Evolutionary conservation across 2,329 filamentous ascomycete species (phyloP), one percentile per base, ranked within the genome.

Genomic region (Lachnellula occidentalis): DNA sequence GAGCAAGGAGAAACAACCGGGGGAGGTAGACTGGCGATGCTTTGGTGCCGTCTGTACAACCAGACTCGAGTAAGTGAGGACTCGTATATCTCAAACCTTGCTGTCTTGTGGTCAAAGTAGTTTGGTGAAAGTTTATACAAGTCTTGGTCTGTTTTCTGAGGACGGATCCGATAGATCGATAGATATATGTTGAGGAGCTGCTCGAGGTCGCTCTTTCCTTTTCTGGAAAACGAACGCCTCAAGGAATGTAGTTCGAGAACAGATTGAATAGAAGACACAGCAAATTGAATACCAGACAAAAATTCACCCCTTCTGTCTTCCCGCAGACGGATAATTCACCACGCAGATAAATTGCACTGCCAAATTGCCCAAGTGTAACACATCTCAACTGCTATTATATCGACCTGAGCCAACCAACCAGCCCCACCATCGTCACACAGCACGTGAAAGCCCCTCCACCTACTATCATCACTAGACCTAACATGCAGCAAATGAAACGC

Each of bases 331-430:
- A 51, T 14, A 21, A 19, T 48, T 27, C 34, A 48, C n/a, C 34
- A 37, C 52, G 45, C 54, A 52, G 45, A 45, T 19, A 21, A 51
- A 52, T 8, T 48, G 34, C 49, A 56, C 52, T 22, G 17, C n/a
- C 37, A 34, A 27, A 52, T 51, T 22, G 49, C 50, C 48, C 34
- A 39, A 48, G 46, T 52, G 54, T 56, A 52, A 52, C 49, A 43
- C 43, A 42, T 21, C 14, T 36, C 21, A 3, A 17, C 41, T 47
- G 17, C 48, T 42, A 21, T 48, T 55, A 34, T 42, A 22, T 48
- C 52, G 15, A 54, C 41, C 34, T 41, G 21, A 39, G 41, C 37
- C 15, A 7, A 19, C 37, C 15, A 7, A 19, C 17, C 15, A 12
- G 11, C 21, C 41, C 41, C 17, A 43, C 17, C 41, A 14, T 43